Base-by-base conservation (phyloP, 805 yeast species). In the Saccharomycopsis fibuligera region DNA sequence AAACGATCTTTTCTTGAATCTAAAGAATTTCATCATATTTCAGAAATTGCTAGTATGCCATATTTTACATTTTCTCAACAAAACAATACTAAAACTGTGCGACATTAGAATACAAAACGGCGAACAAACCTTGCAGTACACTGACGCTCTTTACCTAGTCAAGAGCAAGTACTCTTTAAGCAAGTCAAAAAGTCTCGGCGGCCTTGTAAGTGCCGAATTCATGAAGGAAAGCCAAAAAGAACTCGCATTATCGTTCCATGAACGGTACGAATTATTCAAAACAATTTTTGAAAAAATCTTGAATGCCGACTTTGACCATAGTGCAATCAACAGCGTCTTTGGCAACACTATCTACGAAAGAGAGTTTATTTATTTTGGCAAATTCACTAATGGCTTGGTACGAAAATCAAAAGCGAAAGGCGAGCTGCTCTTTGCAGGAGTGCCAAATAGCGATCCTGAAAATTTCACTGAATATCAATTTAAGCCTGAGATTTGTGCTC, bases 331-430 rank as follows among this genome's bases (percentile, higher is more conserved):
- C 14, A 25, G 35, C 17, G 30, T 52, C 6, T 45, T 52, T 25
- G 55, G 55, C 14, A 42, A 47, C 23, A 46, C 55, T 5, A 38
- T 49, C 5, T 52, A 52, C 41, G 55, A 49, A 27, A 25, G 53
- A 17, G 55, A 52, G 40, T 52, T 49, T 25, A 44, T 46, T 6
- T 52, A 45, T 44, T 52, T 47, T 44, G 48, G 47, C 2, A 39
- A 46, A 22, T 22, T 29, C 17, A 30, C 19, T 8, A 12, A 9
- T 22, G 41, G 23, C 14, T 9, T 24, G 9, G 31, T 17, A 12
- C n/a, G n/a, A n/a, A n/a, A n/a, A n/a, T n/a, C n/a, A n/a, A n/a
- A n/a, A n/a, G n/a, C n/a, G n/a, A n/a, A n/a, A n/a, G n/a, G n/a
- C n/a, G 19, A 33, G 19, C 6, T 5, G 9, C 31, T 27, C 12